Evolutionary conservation across 164 flowering plant genomes (phyloP).

Genomic region (Tinospora cordifolia): DNA sequence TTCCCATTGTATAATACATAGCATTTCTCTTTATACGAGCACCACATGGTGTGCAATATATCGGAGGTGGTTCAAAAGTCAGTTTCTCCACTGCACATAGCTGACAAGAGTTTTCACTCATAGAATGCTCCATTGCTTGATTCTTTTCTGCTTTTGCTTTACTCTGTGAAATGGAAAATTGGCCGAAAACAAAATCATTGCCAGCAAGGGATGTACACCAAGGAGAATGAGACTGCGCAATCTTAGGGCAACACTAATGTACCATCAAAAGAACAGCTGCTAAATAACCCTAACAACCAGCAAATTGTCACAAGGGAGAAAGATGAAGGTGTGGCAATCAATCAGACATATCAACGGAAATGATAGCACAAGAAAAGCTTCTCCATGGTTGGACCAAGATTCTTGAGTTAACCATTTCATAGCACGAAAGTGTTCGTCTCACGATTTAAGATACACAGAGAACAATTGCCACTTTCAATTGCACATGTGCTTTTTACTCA

Average conservation of each 20-base stretch:
- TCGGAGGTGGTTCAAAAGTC: slow-evolving; percentile 96
- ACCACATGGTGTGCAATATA: slow-evolving; percentile 87
- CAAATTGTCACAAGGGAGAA: too few species aligned
- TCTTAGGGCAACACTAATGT: too few species aligned
- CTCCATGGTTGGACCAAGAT: background rate
- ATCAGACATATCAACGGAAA: too few species aligned
- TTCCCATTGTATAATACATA: slow-evolving; percentile 72
- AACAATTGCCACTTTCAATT: too few species aligned
- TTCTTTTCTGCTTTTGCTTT: slow-evolving; percentile 97
- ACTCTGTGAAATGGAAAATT: slow-evolving; percentile 45
- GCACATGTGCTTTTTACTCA: too few species aligned
- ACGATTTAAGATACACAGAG: too few species aligned
- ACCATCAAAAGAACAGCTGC: too few species aligned
- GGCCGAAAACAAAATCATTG: background rate
- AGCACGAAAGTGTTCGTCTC: too few species aligned
- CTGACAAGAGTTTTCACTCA: slow-evolving; percentile 98
- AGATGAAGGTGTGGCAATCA: too few species aligned
- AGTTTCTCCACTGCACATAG: slow-evolving; percentile 97
- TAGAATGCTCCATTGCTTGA: slow-evolving; percentile 86
- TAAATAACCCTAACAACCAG: too few species aligned
- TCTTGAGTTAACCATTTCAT: background rate
- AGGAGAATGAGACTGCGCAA: background rate
- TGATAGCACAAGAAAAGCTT: background rate
- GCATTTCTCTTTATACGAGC: slow-evolving; percentile 90
- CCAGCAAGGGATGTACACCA: background rate